Evolutionary conservation across 2,329 filamentous ascomycete species (phyloP), one percentile per base, ranked within the genome.

Genomic region (Pseudopyricularia cyperi): DNA sequence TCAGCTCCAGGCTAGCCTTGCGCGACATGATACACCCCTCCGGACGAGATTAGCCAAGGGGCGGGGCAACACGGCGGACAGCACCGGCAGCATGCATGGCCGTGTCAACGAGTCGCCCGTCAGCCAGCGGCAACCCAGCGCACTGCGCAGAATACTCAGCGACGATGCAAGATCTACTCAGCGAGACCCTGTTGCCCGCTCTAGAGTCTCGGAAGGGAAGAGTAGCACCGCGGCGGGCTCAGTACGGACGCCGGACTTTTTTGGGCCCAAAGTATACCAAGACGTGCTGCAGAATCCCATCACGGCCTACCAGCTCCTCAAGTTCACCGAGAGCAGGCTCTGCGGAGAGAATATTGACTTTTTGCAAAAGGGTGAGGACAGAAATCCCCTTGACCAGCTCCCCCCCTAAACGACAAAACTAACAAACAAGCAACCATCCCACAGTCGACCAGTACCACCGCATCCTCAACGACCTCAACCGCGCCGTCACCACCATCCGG

Each of bases 341-440:
- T 70, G 67, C 56, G 65, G 64, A 3, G 70, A 72, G 52, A 70
- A 71, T 52, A 63, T 72, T 58, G 69, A 71, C 53, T 71, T 72
- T 53, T 57, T 72, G n/a, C 42, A 62, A 66, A 48, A 70, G 69
- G 63, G 69, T 71, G n/a, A n/a, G n/a, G n/a, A n/a, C n/a, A n/a
- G n/a, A n/a, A n/a, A n/a, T n/a, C n/a, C n/a, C n/a, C n/a, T n/a
- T n/a, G n/a, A n/a, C n/a, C n/a, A n/a, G n/a, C n/a, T n/a, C n/a
- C n/a, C n/a, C n/a, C n/a, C n/a, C n/a, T n/a, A 30, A 30, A 30
- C 4, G 28, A 5, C 28, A 30, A 9, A 30, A 44, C 39, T 44
- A 6, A 44, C 19, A 44, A 17, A 30, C 2, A 7, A 9, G 11
- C 11, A 3, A n/a, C 14, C 12, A 12, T 50, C 14, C n/a, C 32